Base-by-base conservation (phyloP, 768 basidiomycete species). In the Cyathus striatus region DNA sequence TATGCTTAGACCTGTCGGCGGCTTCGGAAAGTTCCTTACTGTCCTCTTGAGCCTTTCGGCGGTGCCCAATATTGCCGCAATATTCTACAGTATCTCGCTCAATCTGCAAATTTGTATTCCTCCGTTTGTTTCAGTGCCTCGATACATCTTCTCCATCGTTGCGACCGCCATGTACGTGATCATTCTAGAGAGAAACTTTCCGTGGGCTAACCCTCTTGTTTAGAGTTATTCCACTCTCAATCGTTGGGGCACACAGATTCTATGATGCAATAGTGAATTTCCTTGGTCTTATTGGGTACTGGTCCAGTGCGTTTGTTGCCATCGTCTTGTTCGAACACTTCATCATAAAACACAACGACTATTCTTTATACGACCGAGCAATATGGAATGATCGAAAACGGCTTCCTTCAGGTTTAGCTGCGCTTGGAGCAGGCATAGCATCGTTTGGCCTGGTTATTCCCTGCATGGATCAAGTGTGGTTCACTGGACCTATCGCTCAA, bases 1-100 rank as follows among this genome's bases (percentile, higher is more conserved):
- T 2, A 81, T 89, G 70, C 71, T 90, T 2, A 68, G 67, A n/a
- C 88, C 88, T 1, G 69, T 71, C 0, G 79, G 79, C 30, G 75
- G 75, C 24, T 90, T 89, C 57, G 83, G 87, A 6, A 85, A 86
- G 55, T 85, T 90, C 66, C 66, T 91, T 33, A 84, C 81, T 0
- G 84, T 92, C 25, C 63, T 95, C 35, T 70, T 94, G 48, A 86
- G 86, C 43, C 66, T 96, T 16, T 87, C 84, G 37, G 86, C 91
- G 30, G 80, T 81, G 2, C 86, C 78, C 2, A 93, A 92, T 62
- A 83, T 89, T 35, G 86, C 88, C 1, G 78, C 83, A 2, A 85
- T 87, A 5, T 81, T 91, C 48, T 96, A 96, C 60, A 87, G 84
- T 33, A 76, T 85, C 44, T 78, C 81, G 1, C 71, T 91, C 45